These are phyloP conservation scores for Podospora bellae-mahoneyi DNA, from an alignment of 495 filamentous ascomycete species.

Conservation along the genomic window DNA sequence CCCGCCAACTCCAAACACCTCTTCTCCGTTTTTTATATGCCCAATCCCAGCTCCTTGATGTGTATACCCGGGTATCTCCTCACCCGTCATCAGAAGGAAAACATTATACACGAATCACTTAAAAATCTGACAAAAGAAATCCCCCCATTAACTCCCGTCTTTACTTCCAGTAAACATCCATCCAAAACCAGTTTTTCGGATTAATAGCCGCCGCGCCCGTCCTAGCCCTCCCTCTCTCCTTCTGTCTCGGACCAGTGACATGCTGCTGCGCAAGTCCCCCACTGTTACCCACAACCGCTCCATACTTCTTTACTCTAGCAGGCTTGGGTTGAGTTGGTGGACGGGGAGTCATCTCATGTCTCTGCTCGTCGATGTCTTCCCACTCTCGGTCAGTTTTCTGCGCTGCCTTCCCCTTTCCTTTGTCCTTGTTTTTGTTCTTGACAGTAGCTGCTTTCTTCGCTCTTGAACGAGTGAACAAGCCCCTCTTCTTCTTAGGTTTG, in stretches of 20 bases:
- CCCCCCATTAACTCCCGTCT: not conserved
- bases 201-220: conserved; percentile 13
- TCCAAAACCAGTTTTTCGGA: conserved; percentile 21
- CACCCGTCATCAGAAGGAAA: not conserved
- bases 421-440: conserved; percentile 3
- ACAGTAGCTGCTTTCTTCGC: not conserved
- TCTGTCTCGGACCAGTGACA: conserved; percentile 5
- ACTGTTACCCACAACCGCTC: conserved; percentile 9
- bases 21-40: not conserved
- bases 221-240: conserved; percentile 2
- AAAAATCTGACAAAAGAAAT: not conserved
- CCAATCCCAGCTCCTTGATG: not conserved
- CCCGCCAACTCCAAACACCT: not conserved
- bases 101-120: not conserved
- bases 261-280: conserved; percentile 11
- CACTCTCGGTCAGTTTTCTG: not conserved
- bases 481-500: not conserved
- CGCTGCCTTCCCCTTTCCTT: not conserved
- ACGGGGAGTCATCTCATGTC: not conserved
- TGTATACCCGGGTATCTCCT: not conserved
- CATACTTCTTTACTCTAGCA: not conserved
- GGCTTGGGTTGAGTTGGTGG: not conserved
- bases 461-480: not conserved
- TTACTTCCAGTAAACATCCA: conserved; percentile 24
- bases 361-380: not conserved